A percentile compares a stretch with the other conserved stretches of the same genome.
Conservation (phyloP, 73 alveolate species). For the Paraurostyla sp. region DNA sequence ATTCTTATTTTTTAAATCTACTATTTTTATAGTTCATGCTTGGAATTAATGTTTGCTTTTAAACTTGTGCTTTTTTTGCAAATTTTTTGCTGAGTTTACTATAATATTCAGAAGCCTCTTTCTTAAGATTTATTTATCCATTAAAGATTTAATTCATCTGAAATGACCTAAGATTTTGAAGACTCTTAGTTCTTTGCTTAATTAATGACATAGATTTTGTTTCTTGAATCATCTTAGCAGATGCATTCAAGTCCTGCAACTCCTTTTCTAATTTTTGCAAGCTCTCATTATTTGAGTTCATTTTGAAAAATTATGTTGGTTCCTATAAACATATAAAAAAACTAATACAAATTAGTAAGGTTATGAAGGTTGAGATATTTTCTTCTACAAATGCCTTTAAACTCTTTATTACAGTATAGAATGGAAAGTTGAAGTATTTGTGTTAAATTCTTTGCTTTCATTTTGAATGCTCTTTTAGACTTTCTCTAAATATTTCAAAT, state of each 20-base stretch:
- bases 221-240: background rate
- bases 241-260: background rate
- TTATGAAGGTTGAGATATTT: too few species aligned
- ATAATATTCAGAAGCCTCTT: background rate
- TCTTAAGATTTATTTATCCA: background rate
- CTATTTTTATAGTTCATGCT: background rate
- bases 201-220: background rate
- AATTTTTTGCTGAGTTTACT: conserved; percentile 11
- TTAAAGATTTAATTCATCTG: background rate
- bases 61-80: background rate
- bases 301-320: too few species aligned
- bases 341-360: too few species aligned
- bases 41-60: background rate
- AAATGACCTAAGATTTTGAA: background rate
- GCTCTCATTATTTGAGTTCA: too few species aligned
- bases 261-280: too few species aligned
- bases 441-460: too few species aligned
- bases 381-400: too few species aligned
- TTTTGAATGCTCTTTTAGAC: too few species aligned
- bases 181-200: background rate
- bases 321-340: too few species aligned
- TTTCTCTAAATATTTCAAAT: too few species aligned
- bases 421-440: too few species aligned
- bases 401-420: too few species aligned
- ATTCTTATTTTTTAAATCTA: background rate